Base-by-base conservation (phyloP, 176 grass and related monocot species). In the Alopecurus myosuroides region DNA sequence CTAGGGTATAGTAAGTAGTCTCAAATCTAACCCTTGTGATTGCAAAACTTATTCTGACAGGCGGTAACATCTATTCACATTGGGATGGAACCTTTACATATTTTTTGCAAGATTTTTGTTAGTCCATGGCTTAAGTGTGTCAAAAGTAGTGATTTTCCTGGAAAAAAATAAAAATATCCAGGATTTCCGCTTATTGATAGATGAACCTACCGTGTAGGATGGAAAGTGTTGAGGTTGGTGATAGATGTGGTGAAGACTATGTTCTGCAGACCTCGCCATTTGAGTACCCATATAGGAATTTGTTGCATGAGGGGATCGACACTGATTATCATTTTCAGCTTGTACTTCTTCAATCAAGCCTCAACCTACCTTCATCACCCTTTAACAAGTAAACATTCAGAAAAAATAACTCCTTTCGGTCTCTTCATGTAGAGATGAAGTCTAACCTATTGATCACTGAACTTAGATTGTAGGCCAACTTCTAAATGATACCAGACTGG, bases 301-400 rank as follows among this genome's bases (percentile, higher is more conserved):
- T 98, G 96, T 76, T 98, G 96, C 93, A 98, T 98, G 51, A 98
- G 93, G 41, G 96, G 96, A 62, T 98, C 93, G 30, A 95, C 96
- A n/a, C n/a, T n/a, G n/a, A n/a, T n/a, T n/a, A n/a, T n/a, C n/a
- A n/a, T n/a, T n/a, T n/a, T n/a, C n/a, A n/a, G n/a, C n/a, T n/a
- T n/a, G n/a, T n/a, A n/a, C n/a, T n/a, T n/a, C n/a, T n/a, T n/a
- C n/a, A n/a, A n/a, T n/a, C n/a, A n/a, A n/a, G n/a, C n/a, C n/a
- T n/a, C n/a, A n/a, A n/a, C n/a, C n/a, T n/a, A n/a, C n/a, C n/a
- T n/a, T n/a, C n/a, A n/a, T n/a, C n/a, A n/a, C n/a, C n/a, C n/a
- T n/a, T n/a, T n/a, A n/a, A n/a, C n/a, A n/a, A n/a, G n/a, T n/a
- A n/a, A n/a, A n/a, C n/a, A n/a, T n/a, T n/a, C n/a, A n/a, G n/a